These are phyloP conservation scores for Panaeolus papilionaceus DNA, from an alignment of 768 basidiomycete species.

Conservation along the genomic window DNA sequence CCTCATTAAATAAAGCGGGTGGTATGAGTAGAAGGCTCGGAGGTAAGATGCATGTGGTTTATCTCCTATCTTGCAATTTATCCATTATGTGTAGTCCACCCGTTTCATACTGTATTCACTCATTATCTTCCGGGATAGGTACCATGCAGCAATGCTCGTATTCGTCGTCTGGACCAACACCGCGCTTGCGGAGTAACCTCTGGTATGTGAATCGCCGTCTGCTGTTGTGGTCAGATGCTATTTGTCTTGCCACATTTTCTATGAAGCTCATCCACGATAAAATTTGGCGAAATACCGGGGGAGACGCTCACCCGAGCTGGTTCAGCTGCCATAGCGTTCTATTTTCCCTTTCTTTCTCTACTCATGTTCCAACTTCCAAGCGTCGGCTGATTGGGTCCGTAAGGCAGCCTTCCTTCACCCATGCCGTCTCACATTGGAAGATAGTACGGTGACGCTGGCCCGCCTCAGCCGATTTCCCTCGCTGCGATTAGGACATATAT, in stretches of 20 bases:
- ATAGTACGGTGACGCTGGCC: neutral
- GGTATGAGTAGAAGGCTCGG: neutral
- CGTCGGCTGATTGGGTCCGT: conserved; percentile 2
- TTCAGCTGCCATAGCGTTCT: neutral
- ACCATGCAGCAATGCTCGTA: neutral
- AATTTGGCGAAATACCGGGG: neutral
- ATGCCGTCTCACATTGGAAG: neutral
- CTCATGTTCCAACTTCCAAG: neutral
- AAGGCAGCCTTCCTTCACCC: neutral
- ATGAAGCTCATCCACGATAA: neutral
- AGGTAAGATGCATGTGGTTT: neutral
- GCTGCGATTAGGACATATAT: neutral
- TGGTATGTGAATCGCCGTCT: neutral
- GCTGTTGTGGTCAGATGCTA: neutral
- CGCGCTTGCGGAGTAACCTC: conserved; percentile 1
- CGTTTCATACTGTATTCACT: neutral
- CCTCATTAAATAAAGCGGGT: neutral
- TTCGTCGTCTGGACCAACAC: neutral
- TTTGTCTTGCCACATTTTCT: neutral
- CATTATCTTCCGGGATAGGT: neutral
- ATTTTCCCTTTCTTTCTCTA: neutral
- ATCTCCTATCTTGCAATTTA: neutral
- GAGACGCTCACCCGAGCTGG: neutral
- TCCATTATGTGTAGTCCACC: neutral
- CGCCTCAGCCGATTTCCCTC: conserved; percentile 3